Evolutionary conservation across 257 asterid species (phyloP).

Genomic region (Solanum rostratum): DNA sequence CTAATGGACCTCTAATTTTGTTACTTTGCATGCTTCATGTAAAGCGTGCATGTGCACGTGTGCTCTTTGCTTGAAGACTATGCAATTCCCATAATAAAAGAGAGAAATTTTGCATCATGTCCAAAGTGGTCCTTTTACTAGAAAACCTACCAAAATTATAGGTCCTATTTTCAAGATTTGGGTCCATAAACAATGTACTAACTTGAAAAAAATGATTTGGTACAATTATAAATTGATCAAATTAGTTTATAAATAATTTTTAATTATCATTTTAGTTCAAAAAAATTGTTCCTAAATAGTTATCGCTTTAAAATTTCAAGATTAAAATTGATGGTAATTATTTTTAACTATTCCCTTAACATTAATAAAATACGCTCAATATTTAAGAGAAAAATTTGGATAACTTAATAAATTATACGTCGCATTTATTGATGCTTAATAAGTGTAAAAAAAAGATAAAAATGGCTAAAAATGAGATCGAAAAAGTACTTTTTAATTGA

Average conservation of each 20-base stretch:
- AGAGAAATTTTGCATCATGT: background rate
- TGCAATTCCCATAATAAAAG: slow-evolving; percentile 23
- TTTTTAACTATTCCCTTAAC: background rate
- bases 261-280: background rate
- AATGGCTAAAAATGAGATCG: too few species aligned
- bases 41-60: slow-evolving; percentile 35
- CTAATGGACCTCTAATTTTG: slow-evolving; percentile 25
- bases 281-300: background rate
- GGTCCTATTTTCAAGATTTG: background rate
- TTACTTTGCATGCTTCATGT: background rate
- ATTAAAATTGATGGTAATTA: background rate
- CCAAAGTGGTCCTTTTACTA: slow-evolving; percentile 7
- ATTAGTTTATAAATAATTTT: background rate
- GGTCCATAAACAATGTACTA: slow-evolving; percentile 4
- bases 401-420: background rate
- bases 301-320: background rate
- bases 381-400: background rate
- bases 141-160: background rate
- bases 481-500: too few species aligned
- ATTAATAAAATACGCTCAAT: background rate
- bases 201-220: background rate
- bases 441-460: too few species aligned
- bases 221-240: background rate
- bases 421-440: background rate
- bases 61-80: slow-evolving; percentile 17